Evolutionary conservation across 2,329 filamentous ascomycete species (phyloP).

Genomic region (Cadophora luteo-olivacea): DNA sequence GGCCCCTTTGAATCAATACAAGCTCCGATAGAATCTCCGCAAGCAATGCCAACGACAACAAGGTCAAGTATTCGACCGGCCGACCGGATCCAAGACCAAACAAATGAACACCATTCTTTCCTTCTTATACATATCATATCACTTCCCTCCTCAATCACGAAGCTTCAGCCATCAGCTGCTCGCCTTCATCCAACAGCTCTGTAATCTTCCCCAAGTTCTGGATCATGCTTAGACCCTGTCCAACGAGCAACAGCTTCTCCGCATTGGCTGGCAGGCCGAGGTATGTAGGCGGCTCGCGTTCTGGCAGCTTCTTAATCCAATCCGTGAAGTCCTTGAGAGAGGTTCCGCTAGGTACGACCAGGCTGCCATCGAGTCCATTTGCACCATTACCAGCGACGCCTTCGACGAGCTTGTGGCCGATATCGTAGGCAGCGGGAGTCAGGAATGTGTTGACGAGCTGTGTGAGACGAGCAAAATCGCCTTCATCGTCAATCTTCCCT

Average conservation of each 20-base stretch:
- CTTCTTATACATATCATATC: constrained; percentile 30
- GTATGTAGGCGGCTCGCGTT: constrained; percentile 95
- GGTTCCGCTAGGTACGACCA: constrained; percentile 81
- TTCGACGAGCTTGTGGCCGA: constrained; percentile 87
- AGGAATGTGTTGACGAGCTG: constrained; percentile 79
- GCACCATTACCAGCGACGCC: constrained; percentile 50
- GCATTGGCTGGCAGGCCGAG: constrained; percentile 93
- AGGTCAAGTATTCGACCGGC: neutral
- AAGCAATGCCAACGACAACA: neutral
- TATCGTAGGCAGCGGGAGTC: constrained; percentile 88
- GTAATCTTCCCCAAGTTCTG: constrained; percentile 84
- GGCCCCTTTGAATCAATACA: neutral
- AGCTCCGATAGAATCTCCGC: neutral
- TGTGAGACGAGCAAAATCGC: constrained; percentile 77
- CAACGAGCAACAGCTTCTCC: constrained; percentile 91
- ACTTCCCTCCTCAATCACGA: constrained; percentile 27
- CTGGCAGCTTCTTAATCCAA: constrained; percentile 91
- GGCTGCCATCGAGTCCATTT: constrained; percentile 58
- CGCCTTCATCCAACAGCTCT: constrained; percentile 89
- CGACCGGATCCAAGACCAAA: neutral
- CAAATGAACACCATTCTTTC: neutral
- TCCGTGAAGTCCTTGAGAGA: constrained; percentile 83
- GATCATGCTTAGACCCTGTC: constrained; percentile 84
- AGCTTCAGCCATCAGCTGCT: constrained; percentile 81
- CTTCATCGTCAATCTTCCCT: constrained; percentile 93